These are phyloP conservation scores for Calonectria naviculata DNA, from an alignment of 2,329 filamentous ascomycete species.

Conservation along the genomic window DNA sequence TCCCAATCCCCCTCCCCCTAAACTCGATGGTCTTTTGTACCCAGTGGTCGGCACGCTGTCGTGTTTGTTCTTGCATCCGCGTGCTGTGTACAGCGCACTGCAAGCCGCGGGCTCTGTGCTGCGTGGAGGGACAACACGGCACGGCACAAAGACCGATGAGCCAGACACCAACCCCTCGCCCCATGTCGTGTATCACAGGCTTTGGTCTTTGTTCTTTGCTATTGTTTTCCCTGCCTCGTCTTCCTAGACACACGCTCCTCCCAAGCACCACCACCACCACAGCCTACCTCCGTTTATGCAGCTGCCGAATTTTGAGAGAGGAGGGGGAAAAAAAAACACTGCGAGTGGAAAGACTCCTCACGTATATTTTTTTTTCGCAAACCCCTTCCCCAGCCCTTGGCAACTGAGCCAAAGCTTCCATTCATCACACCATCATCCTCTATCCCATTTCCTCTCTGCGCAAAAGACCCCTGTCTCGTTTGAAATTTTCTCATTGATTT, in stretches of 20 bases:
- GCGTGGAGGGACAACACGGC: slow-evolving; percentile 6
- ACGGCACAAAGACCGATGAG: slow-evolving; percentile 1
- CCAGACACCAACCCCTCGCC: neutral
- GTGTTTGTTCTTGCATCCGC: slow-evolving; percentile 18
- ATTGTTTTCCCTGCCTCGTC: neutral
- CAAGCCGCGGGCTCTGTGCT: slow-evolving; percentile 10
- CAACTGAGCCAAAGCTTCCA: neutral
- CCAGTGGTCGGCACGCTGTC: neutral
- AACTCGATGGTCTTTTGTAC: neutral
- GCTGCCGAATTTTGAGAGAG: neutral
- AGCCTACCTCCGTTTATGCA: neutral
- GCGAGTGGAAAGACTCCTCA: neutral
- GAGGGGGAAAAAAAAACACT: neutral
- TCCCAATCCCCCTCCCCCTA: neutral
- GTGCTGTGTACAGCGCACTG: slow-evolving; percentile 1
- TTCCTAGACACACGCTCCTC: slow-evolving; percentile 11
- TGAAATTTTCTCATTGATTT: slow-evolving; percentile 8
- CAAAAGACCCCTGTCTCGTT: slow-evolving; percentile 12
- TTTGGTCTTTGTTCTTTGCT: slow-evolving; percentile 1
- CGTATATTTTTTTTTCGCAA: neutral
- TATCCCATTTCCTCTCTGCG: neutral
- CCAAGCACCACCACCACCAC: neutral
- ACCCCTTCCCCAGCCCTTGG: neutral
- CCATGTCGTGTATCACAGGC: neutral
- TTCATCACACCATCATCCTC: neutral